Conservation (phyloP, 176 grass and related monocot species). For the Urochloa ruziziensis region DNA sequence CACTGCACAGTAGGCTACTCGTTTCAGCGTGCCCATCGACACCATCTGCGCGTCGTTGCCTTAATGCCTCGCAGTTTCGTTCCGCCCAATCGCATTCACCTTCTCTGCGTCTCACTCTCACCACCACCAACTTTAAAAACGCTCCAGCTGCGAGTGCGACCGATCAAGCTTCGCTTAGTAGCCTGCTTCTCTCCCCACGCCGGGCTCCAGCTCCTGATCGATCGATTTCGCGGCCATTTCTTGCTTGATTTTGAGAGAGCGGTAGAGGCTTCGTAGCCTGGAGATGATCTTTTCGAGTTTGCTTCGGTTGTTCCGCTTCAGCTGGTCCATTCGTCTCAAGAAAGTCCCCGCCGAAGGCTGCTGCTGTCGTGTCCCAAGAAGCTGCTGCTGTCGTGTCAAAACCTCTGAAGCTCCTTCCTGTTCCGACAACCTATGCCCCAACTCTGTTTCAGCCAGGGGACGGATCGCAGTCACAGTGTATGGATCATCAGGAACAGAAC, state of each 20-base stretch:
- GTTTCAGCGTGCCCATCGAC: slow-evolving; percentile 7
- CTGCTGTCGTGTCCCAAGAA: slow-evolving; percentile 19
- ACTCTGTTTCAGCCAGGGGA: slow-evolving; percentile 50
- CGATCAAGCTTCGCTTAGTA: neutral
- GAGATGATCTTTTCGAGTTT: slow-evolving; percentile 24
- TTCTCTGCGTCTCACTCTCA: neutral
- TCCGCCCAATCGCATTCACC: neutral
- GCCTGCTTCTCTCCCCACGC: neutral
- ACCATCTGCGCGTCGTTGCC: neutral
- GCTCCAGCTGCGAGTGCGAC: too few relatives aligned
- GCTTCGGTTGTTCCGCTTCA: slow-evolving; percentile 3
- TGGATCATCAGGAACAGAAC: neutral
- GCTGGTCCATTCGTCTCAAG: neutral
- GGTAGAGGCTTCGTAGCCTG: neutral
- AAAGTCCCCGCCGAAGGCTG: neutral
- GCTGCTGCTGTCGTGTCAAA: slow-evolving; percentile 50
- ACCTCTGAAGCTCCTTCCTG: slow-evolving; percentile 71
- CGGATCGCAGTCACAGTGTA: slow-evolving; percentile 47
- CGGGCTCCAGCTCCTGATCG: neutral
- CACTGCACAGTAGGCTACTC: neutral
- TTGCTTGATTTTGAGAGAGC: neutral
- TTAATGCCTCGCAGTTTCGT: slow-evolving; percentile 3
- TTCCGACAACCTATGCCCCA: slow-evolving; percentile 38
- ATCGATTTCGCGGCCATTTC: neutral
- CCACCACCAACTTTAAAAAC: neutral